These are phyloP conservation scores for Obelidium mucronatum DNA, from an alignment of 192 early-diverging fungal genomes.

Conservation along the genomic window DNA sequence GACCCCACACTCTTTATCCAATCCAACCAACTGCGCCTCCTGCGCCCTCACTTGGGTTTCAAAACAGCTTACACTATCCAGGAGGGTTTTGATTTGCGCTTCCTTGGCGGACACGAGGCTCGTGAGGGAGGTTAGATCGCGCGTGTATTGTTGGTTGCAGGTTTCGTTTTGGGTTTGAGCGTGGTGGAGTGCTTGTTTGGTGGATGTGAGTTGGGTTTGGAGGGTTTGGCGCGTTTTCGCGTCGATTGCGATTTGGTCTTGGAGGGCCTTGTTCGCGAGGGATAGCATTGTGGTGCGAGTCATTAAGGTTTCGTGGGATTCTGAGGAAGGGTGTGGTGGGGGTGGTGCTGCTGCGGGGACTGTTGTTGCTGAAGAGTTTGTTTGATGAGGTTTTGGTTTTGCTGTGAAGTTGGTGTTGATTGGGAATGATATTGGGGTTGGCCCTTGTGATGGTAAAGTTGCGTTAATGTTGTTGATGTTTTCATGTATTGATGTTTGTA, in stretches of 20 bases:
- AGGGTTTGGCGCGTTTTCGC: background rate
- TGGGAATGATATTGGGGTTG: no score
- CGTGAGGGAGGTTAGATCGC: background rate
- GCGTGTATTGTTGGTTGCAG: background rate
- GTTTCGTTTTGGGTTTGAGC: background rate
- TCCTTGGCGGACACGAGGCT: background rate
- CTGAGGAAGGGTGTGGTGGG: background rate
- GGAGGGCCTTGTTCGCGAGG: constrained; percentile 8
- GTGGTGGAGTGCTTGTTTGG: no score
- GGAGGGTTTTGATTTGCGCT: constrained; percentile 2
- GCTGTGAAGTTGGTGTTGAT: no score
- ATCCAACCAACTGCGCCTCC: background rate
- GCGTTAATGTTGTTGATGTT: no score
- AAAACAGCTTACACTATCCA: background rate
- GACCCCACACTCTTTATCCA: background rate
- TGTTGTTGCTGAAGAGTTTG: no score
- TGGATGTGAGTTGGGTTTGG: background rate
- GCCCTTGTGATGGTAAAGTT: no score
- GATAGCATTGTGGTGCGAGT: constrained; percentile 3
- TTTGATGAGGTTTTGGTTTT: no score
- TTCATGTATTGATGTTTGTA: no score
- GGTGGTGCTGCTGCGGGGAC: background rate
- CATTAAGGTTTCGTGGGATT: background rate
- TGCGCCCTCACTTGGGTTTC: background rate
- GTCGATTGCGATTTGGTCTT: constrained; percentile 18